These are phyloP conservation scores for Volvox africanus DNA, from an alignment of 139 green algal genomes.

Conservation along the genomic window DNA sequence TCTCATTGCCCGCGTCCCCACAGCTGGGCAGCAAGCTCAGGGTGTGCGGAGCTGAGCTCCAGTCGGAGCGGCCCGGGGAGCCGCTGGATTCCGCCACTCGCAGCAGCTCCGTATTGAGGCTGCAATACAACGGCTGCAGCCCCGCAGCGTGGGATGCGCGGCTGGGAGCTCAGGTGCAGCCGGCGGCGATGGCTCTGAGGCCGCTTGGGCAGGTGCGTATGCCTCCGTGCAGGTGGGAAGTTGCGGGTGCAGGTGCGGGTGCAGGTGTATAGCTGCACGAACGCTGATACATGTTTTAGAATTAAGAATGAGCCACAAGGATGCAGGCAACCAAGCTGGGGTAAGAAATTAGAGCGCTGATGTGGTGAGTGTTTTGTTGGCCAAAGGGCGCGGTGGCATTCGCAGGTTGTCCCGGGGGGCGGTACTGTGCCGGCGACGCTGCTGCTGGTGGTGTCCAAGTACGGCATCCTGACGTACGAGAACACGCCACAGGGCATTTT, in stretches of 20 bases:
- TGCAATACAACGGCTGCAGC: slow-evolving; percentile 62
- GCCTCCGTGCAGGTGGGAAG: not conserved
- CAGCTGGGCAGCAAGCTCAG: slow-evolving; percentile 70
- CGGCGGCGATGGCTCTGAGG: slow-evolving; percentile 49
- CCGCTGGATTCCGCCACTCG: slow-evolving; percentile 59
- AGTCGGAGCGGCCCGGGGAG: slow-evolving; percentile 32
- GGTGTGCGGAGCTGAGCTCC: slow-evolving; percentile 61
- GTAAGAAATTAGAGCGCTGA: no score
- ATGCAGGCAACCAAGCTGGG: no score
- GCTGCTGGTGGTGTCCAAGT: slow-evolving; percentile 53
- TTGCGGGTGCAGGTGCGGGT: not conserved
- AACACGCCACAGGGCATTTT: slow-evolving; percentile 10
- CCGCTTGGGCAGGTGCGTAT: slow-evolving; percentile 14
- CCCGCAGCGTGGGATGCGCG: slow-evolving; percentile 50
- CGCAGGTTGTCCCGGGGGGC: slow-evolving; percentile 32
- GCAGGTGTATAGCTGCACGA: not conserved
- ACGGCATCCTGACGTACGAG: slow-evolving; percentile 46
- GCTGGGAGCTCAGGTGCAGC: slow-evolving; percentile 45
- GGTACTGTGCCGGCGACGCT: slow-evolving; percentile 51
- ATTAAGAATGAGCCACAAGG: no score
- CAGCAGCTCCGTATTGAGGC: slow-evolving; percentile 19
- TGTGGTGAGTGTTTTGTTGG: no score
- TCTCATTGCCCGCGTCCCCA: not conserved
- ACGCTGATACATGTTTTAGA: no score
- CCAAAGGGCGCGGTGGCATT: not conserved